phyloP scores from a whole-genome alignment of 495 filamentous ascomycete genomes.

The Cetradonia linearis region DNA sequence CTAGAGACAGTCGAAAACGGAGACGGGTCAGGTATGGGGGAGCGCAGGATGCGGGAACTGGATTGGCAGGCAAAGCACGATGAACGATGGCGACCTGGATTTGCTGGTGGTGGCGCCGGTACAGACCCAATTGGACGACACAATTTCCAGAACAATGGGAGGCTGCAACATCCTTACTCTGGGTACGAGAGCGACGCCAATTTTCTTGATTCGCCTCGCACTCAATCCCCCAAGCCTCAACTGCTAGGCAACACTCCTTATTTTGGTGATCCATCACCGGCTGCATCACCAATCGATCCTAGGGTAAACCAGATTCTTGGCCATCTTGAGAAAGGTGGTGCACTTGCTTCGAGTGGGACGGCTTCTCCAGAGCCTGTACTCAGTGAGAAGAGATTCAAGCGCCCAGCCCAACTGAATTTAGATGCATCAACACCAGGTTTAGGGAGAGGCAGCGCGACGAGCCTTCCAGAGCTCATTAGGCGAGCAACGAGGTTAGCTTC shows the following conservation, averaged over 20 bases:
- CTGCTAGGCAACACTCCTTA: constrained; percentile 1
- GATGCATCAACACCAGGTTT: constrained; percentile 71
- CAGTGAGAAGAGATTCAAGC: constrained; percentile 38
- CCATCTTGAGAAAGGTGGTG: constrained; percentile 31
- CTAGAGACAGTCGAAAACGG: constrained; percentile 52
- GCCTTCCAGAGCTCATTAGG: constrained; percentile 79
- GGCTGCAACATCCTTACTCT: constrained; percentile 20
- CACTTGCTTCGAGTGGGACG: constrained; percentile 32
- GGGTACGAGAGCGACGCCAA: constrained; percentile 23
- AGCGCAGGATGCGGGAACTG: constrained; percentile 22
- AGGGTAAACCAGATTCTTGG: constrained; percentile 25
- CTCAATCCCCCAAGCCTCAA: constrained; percentile 16
- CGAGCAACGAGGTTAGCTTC: constrained; percentile 79
- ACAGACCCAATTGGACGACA: constrained; percentile 26
- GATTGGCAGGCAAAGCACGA: constrained; percentile 27
- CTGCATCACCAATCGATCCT: constrained; percentile 23
- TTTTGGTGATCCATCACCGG: constrained; percentile 18
- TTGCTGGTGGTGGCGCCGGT: constrained; percentile 19
- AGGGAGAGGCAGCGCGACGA: constrained; percentile 71
- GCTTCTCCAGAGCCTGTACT: constrained; percentile 31
- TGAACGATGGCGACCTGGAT: constrained; percentile 18
- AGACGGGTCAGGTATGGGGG: constrained; percentile 22
- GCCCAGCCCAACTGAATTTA: constrained; percentile 69
- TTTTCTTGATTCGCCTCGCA: constrained; percentile 19
- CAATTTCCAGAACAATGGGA: constrained; percentile 22